These are phyloP conservation scores for Septoria linicola DNA, from an alignment of 2,329 filamentous ascomycete species.

Conservation along the genomic window DNA sequence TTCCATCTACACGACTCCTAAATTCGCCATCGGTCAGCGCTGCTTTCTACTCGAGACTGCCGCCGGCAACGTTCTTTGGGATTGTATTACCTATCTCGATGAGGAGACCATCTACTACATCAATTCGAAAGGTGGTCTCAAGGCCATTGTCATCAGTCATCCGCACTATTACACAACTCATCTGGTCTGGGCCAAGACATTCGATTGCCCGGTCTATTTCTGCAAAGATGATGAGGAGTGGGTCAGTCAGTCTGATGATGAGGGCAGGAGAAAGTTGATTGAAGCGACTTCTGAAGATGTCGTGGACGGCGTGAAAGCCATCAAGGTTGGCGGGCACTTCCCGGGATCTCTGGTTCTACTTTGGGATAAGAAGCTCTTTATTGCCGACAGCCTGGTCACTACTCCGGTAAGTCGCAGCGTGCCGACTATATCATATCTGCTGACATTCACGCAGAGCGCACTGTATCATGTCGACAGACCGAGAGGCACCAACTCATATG, in stretches of 20 bases:
- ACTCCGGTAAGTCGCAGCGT: conserved; percentile 56
- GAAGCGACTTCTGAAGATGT: conserved; percentile 37
- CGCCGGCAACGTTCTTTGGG: conserved; percentile 74
- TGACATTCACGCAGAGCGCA: conserved; percentile 30
- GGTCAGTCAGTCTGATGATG: conserved; percentile 53
- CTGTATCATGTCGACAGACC: conserved; percentile 43
- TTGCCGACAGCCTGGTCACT: conserved; percentile 75
- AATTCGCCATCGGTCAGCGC: conserved; percentile 71
- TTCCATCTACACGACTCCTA: conserved; percentile 48
- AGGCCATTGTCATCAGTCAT: conserved; percentile 64
- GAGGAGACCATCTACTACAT: conserved; percentile 60
- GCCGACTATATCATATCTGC: neutral
- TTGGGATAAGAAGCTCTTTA: conserved; percentile 62
- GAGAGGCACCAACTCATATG: conserved; percentile 53
- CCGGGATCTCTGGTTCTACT: conserved; percentile 69
- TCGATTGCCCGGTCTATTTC: conserved; percentile 69
- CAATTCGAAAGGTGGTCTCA: conserved; percentile 61
- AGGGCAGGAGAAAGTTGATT: conserved; percentile 49
- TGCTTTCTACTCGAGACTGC: conserved; percentile 67
- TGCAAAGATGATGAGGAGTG: conserved; percentile 65
- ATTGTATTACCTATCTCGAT: conserved; percentile 70
- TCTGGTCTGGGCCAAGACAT: conserved; percentile 68
- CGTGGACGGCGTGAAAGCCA: conserved; percentile 55
- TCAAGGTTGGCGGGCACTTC: conserved; percentile 79
- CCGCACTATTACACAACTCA: conserved; percentile 82